A percentile compares a stretch with the other conserved stretches of the same genome.
phyloP scores from a whole-genome alignment of 2,329 filamentous ascomycete species.

The Anisogramma anomala region DNA sequence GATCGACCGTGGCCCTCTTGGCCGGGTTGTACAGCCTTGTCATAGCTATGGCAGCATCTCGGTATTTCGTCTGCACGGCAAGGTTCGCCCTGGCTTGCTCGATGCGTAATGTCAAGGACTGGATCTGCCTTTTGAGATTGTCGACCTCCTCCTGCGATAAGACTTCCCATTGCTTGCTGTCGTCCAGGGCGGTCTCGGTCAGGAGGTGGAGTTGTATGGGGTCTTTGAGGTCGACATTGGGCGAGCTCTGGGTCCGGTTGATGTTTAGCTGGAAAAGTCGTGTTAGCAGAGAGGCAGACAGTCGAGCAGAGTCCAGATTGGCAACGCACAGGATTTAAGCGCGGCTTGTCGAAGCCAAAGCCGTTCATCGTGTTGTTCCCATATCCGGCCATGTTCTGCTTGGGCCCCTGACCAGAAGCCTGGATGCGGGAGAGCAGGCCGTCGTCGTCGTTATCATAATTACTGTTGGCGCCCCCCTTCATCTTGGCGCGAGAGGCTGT shows the following conservation, averaged over 20 bases:
- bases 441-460: conserved; percentile 20
- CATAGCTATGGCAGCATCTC: conserved; percentile 83
- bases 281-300: conserved; percentile 11
- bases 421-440: conserved; percentile 18
- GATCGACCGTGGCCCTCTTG: conserved; percentile 35
- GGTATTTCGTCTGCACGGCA: conserved; percentile 82
- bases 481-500: conserved; percentile 8
- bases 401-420: conserved; percentile 27
- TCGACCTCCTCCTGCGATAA: conserved; percentile 88
- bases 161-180: conserved; percentile 76
- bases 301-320: neutral
- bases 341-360: conserved; percentile 41
- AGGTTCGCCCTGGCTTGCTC: conserved; percentile 74
- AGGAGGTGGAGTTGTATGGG: conserved; percentile 80
- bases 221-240: conserved; percentile 52
- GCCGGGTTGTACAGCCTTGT: conserved; percentile 57
- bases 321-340: conserved; percentile 46
- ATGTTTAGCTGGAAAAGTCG: conserved; percentile 33
- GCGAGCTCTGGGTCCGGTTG: conserved; percentile 42
- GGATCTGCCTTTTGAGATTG: conserved; percentile 75
- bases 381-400: conserved; percentile 48
- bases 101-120: conserved; percentile 61
- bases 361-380: conserved; percentile 41
- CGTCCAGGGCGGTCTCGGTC: conserved; percentile 82
- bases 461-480: conserved; percentile 10